A percentile compares a stretch with the other conserved stretches of the same genome.
Evolutionary conservation across 805 yeast genomes (phyloP).

Genomic region (Priceomyces haplophilus): DNA sequence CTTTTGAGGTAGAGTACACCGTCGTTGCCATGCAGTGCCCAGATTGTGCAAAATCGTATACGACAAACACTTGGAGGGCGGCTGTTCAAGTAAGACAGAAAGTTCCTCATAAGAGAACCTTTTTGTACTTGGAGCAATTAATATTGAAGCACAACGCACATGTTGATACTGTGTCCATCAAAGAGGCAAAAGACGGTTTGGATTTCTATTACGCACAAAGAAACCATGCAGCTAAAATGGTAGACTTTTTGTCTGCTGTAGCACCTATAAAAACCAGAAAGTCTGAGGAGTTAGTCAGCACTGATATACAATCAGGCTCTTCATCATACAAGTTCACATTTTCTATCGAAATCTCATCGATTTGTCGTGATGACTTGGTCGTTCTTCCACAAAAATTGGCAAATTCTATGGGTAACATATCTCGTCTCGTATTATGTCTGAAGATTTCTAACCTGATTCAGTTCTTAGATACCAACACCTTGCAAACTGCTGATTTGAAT

Average conservation of each 20-base stretch:
- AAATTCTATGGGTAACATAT: constrained; percentile 73
- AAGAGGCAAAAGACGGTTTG: constrained; percentile 89
- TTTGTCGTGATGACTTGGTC: constrained; percentile 95
- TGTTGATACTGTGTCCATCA: constrained; percentile 87
- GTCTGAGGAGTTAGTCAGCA: constrained; percentile 87
- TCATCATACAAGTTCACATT: constrained; percentile 86
- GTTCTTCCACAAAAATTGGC: constrained; percentile 88
- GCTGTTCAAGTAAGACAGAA: constrained; percentile 97
- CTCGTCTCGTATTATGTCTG: constrained; percentile 79
- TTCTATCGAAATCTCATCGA: constrained; percentile 92
- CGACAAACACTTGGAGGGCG: constrained; percentile 98
- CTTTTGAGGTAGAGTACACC: constrained; percentile 89
- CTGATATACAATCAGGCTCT: constrained; percentile 88
- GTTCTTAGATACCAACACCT: constrained; percentile 79
- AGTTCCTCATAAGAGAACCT: constrained; percentile 94
- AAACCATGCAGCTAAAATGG: constrained; percentile 91
- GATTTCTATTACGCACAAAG: constrained; percentile 88
- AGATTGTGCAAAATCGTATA: constrained; percentile 96
- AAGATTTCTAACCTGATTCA: constrained; percentile 81
- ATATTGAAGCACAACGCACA: constrained; percentile 92
- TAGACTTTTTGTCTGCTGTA: constrained; percentile 81
- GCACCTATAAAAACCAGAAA: constrained; percentile 80
- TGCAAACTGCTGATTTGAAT: constrained; percentile 72
- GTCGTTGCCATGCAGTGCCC: constrained; percentile 97
- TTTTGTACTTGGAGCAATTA: constrained; percentile 91